Evolutionary conservation across 176 grass and related monocot species (phyloP), one percentile per base, ranked within the genome.

Genomic region (Oryza brachyantha): DNA sequence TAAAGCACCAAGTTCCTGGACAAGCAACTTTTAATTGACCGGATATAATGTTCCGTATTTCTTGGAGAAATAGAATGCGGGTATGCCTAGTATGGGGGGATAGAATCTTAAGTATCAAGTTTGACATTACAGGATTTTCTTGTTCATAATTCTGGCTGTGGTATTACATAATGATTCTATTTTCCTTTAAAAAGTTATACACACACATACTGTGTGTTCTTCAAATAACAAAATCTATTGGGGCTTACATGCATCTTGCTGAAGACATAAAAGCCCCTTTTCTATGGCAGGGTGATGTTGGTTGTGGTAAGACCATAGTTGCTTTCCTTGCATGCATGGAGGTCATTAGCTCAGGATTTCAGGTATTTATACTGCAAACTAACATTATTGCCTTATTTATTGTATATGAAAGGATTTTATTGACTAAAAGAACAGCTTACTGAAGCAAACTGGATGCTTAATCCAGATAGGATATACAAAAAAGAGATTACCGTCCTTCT

Each of bases 271-370:
- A 39, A 37, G 46, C 26, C 25, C 66, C 72, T 72, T 84, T 81
- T 4, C 74, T 84, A 41, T 82, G 68, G 25, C 75, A 98, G 95
- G 95, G 95, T n/a, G 95, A 98, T 92, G 95, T 98, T 77, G 91
- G 95, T 32, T 98, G 95, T 81, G 95, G 95, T 22, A 98, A 98
- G 85, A 98, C 95, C 29, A 14, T 94, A 64, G 95, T 98, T 90
- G 87, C 95, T 55, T 98, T 98, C 86, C 80, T 98, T 65, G 85
- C 92, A 77, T 92, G 95, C 65, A 98, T 98, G 92, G 95, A 98
- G 80, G 95, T 94, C 82, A 64, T 98, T 84, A 87, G 74, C 59
- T 92, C 89, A 88, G 92, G 95, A 64, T 98, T 94, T 92, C 95
- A 98, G 92, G 95, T 98, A 84, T 36, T 64, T 59, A 50, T 66